phyloP scores from a whole-genome alignment of 768 basidiomycete genomes.

The Suillus occidentalis region DNA sequence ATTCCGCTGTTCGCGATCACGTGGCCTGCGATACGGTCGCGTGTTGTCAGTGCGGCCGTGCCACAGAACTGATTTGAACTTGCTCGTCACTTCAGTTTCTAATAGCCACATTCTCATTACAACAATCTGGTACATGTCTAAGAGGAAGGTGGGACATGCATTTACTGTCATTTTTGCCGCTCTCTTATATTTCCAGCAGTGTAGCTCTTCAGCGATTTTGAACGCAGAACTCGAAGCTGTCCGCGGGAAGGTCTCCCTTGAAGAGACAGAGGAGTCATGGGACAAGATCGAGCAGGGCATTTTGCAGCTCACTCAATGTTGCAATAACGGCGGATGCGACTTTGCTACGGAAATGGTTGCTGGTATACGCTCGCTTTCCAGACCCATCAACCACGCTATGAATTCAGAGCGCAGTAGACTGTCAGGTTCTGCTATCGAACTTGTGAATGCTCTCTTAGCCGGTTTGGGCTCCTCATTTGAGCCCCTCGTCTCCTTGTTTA shows the following conservation, averaged over 20 bases:
- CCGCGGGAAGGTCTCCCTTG: constrained; percentile 41
- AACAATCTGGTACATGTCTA: constrained; percentile 23
- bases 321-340: constrained; percentile 52
- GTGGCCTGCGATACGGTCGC: constrained; percentile 29
- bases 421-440: constrained; percentile 64
- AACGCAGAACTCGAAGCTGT: constrained; percentile 43
- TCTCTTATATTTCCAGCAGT: constrained; percentile 27
- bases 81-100: constrained; percentile 7
- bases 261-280: constrained; percentile 83
- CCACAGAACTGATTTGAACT: constrained; percentile 4
- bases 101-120: background rate
- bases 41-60: constrained; percentile 12
- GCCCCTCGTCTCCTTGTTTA: constrained; percentile 59
- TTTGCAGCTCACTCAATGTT: constrained; percentile 44
- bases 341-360: constrained; percentile 51
- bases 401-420: constrained; percentile 74
- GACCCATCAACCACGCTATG: constrained; percentile 57
- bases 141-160: constrained; percentile 23
- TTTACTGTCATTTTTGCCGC: fast-evolving
- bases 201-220: constrained; percentile 29
- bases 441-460: constrained; percentile 53
- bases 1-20: constrained; percentile 25
- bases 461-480: constrained; percentile 65
- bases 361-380: constrained; percentile 49
- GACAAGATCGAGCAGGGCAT: constrained; percentile 60